These are phyloP conservation scores for Picea glauca DNA, from an alignment of 75 land plant species.

Conservation along the genomic window DNA sequence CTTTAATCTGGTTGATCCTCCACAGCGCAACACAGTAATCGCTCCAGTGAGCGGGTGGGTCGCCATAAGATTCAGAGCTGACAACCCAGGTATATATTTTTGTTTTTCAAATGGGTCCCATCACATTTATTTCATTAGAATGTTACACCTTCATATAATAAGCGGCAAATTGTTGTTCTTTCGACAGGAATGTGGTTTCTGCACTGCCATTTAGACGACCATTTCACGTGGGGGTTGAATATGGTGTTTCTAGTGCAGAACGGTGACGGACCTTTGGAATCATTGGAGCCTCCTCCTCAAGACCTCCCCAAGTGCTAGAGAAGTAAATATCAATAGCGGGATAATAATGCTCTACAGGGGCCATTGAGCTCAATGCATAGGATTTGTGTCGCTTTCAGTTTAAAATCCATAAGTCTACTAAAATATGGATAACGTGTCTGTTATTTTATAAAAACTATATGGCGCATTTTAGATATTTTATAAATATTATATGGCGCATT, in stretches of 20 bases:
- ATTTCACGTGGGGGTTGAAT: constrained; percentile 34
- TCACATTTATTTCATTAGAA: too few relatives aligned
- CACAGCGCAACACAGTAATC: constrained; percentile 14
- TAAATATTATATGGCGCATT: too few relatives aligned
- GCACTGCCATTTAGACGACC: constrained; percentile 31
- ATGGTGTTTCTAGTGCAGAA: constrained; percentile 27
- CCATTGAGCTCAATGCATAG: too few relatives aligned
- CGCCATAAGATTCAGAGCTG: constrained; percentile 25
- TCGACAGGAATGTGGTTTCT: constrained; percentile 39
- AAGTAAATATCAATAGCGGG: too few relatives aligned
- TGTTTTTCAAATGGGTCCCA: background rate
- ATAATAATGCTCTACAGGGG: too few relatives aligned
- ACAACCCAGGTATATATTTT: constrained; percentile 27
- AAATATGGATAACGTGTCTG: too few relatives aligned
- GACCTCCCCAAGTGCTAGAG: constrained; percentile 23
- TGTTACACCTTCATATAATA: too few relatives aligned
- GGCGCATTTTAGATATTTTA: too few relatives aligned
- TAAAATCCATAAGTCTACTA: too few relatives aligned
- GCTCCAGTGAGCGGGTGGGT: constrained; percentile 23
- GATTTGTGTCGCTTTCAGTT: too few relatives aligned
- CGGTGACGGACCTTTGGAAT: constrained; percentile 10
- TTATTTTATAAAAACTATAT: too few relatives aligned
- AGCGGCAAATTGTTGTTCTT: background rate
- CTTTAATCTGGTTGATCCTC: constrained; percentile 25
- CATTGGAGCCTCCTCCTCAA: constrained; percentile 23